phyloP scores from a whole-genome alignment of 1,284 basidiomycete genomes.

The Xerocomus cyaneibrunnescens region DNA sequence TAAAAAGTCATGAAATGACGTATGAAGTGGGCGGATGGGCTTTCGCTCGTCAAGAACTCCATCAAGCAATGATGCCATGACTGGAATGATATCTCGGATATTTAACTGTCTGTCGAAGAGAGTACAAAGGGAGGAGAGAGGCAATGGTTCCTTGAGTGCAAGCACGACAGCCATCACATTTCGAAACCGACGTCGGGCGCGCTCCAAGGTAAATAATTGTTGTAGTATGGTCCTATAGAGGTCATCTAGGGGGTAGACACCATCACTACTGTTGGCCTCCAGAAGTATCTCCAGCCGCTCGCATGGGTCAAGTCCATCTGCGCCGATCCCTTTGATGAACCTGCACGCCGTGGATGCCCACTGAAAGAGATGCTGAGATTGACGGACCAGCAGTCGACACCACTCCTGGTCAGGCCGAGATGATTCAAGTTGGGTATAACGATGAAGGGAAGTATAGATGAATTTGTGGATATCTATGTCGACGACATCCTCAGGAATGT shows the following conservation, averaged over 20 bases:
- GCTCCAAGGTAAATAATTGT: background rate
- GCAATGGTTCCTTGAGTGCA: background rate
- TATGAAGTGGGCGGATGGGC: background rate
- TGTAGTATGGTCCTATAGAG: background rate
- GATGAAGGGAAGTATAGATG: background rate
- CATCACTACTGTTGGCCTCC: no score
- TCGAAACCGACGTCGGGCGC: background rate
- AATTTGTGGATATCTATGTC: conserved; percentile 3
- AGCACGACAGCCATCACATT: background rate
- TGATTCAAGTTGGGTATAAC: background rate
- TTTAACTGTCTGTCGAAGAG: background rate
- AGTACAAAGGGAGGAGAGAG: background rate
- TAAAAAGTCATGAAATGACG: background rate
- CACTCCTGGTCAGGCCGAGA: background rate
- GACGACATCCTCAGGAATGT: background rate
- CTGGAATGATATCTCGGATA: background rate
- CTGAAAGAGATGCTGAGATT: conserved; percentile 5
- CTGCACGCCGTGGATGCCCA: conserved; percentile 5
- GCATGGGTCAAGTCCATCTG: background rate
- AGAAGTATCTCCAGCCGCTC: no score
- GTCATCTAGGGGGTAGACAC: background rate
- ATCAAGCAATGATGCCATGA: background rate
- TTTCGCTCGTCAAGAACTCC: no score
- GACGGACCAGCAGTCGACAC: conserved; percentile 4
- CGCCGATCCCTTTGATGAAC: background rate